Conservation (phyloP, 2,329 filamentous ascomycete species). For the Zymoseptoria ardabiliae region DNA sequence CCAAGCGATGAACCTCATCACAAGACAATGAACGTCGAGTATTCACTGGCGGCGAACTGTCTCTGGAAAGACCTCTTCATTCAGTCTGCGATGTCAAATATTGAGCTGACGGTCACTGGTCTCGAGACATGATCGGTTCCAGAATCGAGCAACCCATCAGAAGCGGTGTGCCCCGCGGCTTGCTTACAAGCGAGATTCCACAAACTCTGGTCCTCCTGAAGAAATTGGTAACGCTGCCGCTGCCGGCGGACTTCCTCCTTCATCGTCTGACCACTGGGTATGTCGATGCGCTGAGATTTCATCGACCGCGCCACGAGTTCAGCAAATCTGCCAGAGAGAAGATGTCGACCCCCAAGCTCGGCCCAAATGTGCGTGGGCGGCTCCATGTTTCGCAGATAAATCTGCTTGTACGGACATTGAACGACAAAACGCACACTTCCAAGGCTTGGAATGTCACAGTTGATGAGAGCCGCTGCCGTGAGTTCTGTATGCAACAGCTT, state of each 20-base stretch:
- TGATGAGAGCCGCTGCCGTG: neutral
- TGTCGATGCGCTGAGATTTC: neutral
- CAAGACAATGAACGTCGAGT: neutral
- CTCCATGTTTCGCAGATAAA: neutral
- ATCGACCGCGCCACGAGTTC: neutral
- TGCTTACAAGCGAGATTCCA: neutral
- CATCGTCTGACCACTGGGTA: neutral
- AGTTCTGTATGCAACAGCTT: constrained; percentile 1
- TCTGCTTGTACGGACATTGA: neutral
- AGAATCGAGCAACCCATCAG: neutral
- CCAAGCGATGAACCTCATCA: neutral
- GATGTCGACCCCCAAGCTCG: neutral
- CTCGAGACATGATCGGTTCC: neutral
- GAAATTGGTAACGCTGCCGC: neutral
- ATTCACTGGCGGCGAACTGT: neutral
- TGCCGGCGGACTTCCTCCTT: neutral
- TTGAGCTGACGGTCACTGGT: neutral
- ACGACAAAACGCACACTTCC: neutral
- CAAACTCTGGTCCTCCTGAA: neutral
- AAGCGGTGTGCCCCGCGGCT: neutral
- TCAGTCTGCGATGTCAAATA: neutral
- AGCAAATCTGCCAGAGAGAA: neutral
- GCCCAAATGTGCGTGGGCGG: neutral
- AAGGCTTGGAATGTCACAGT: neutral
- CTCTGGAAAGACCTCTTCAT: neutral